These are phyloP conservation scores for Ensete glaucum DNA, from an alignment of 176 grass and related monocot species.

Conservation along the genomic window DNA sequence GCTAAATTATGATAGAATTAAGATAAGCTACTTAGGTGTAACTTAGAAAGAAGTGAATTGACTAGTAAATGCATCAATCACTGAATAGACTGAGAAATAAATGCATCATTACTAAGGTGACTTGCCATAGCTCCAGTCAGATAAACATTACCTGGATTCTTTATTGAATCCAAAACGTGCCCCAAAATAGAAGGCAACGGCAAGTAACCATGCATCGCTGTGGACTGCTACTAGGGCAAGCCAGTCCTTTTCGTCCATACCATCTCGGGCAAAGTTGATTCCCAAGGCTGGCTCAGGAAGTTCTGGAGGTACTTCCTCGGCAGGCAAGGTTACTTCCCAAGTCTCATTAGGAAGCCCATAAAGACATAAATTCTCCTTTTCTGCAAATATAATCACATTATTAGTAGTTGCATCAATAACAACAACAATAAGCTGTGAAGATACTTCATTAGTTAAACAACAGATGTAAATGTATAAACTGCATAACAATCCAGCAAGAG, in stretches of 20 bases:
- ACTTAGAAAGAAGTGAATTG: no score
- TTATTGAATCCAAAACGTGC: no score
- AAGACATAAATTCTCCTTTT: conserved; percentile 93
- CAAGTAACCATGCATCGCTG: no score
- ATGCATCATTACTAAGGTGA: no score
- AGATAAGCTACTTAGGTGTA: no score
- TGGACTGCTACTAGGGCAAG: no score
- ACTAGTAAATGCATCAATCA: no score
- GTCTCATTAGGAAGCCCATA: conserved; percentile 55
- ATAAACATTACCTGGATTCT: conserved; percentile 47
- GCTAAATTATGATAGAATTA: no score
- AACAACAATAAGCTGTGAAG: no score
- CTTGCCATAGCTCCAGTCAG: not conserved
- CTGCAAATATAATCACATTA: conserved; percentile 34
- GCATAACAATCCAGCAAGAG: not conserved
- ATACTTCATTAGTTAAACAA: no score
- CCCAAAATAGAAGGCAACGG: no score
- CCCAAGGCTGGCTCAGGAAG: conserved; percentile 18
- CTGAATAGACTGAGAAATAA: no score
- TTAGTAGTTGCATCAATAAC: not conserved
- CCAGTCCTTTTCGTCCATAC: conserved; percentile 39
- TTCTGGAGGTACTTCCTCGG: conserved; percentile 89
- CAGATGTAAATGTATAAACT: not conserved
- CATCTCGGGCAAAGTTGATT: conserved; percentile 94
- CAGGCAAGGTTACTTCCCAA: conserved; percentile 42